Evolutionary conservation across 495 filamentous ascomycete genomes (phyloP), one percentile per base, ranked within the genome.

Genomic region (Tuber melanosporum): DNA sequence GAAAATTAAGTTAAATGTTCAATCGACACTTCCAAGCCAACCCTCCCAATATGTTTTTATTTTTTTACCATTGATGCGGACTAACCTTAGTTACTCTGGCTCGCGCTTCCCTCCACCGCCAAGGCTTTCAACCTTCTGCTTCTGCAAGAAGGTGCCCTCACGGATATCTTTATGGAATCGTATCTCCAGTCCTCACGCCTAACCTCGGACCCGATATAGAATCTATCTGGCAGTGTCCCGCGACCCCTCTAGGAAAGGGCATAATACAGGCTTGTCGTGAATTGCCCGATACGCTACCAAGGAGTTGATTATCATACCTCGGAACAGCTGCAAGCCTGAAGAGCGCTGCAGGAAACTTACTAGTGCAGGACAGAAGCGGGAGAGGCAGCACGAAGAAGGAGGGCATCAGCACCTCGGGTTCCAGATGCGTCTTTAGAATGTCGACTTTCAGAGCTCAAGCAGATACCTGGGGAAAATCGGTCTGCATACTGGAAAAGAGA

Each of bases 401-500:
- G 80, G 95, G 95, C 69, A 88, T 92, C 72, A 94, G 94, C 74
- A 92, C 94, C 62, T 88, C 97, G 81, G 95, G 95, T 83, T 93
- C 93, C 80, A 99, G 98, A 86, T 98, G 98, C 85, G 95, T 98
- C 83, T 99, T 98, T 91, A 89, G 93, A 76, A 91, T 92, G 83
- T 95, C 93, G 52, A 94, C 92, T 15, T 97, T 98, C 89, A 90
- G 94, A 78, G 95, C 95, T 36, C 96, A 98, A 86, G 88, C 98
- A 73, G 95, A 99, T 85, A 95, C 93, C 82, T 89, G 77, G 95
- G 95, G 80, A 95, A 94, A 94, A 87, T 88, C 98, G 79, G 92
- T 91, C 86, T 95, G 93, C 83, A 87, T 97, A 80, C 87, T 98
- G 77, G 95, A 99, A 88, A 98, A 97, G 90, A 89, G 93, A 81